Evolutionary conservation across 2,329 filamentous ascomycete genomes (phyloP).

Genomic region (Colletotrichum sp.): DNA sequence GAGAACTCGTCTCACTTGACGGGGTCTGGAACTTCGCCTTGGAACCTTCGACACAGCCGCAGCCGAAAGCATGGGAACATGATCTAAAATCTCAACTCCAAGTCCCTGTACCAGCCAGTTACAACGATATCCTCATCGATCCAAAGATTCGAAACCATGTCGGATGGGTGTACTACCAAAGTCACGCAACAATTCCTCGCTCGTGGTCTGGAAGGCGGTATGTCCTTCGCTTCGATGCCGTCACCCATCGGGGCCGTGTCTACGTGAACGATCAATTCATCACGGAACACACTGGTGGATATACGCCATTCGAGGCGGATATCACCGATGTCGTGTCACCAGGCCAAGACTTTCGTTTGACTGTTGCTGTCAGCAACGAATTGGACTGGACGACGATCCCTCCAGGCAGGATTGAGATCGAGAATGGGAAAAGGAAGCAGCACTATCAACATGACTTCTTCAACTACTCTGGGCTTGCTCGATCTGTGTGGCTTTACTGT

Average conservation of each 20-base stretch:
- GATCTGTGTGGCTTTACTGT: slow-evolving; percentile 31
- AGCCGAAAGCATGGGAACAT: slow-evolving; percentile 28
- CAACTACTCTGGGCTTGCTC: slow-evolving; percentile 32
- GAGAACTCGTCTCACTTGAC: slow-evolving; percentile 24
- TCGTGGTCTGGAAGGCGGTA: slow-evolving; percentile 24
- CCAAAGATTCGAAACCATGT: slow-evolving; percentile 29
- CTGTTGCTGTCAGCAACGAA: slow-evolving; percentile 34
- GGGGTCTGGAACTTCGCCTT: slow-evolving; percentile 29
- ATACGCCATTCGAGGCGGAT: slow-evolving; percentile 31
- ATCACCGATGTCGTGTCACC: slow-evolving; percentile 25
- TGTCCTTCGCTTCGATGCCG: slow-evolving; percentile 29
- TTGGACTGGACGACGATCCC: slow-evolving; percentile 33
- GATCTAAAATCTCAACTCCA: slow-evolving; percentile 27
- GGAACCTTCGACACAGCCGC: neutral
- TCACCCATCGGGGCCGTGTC: slow-evolving; percentile 30
- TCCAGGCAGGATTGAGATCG: slow-evolving; percentile 21
- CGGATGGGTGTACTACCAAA: slow-evolving; percentile 36
- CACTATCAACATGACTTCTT: slow-evolving; percentile 34
- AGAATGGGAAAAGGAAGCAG: slow-evolving; percentile 25
- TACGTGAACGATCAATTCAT: slow-evolving; percentile 30
- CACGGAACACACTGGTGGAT: slow-evolving; percentile 29
- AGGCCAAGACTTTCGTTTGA: slow-evolving; percentile 29
- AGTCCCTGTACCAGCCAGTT: slow-evolving; percentile 28
- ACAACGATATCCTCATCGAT: slow-evolving; percentile 29
- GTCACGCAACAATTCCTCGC: slow-evolving; percentile 26